A percentile compares a stretch with the other conserved stretches of the same genome.
phyloP scores from a whole-genome alignment of 1,139 yeast genomes.

The Kurtzmaniella natalensis region DNA sequence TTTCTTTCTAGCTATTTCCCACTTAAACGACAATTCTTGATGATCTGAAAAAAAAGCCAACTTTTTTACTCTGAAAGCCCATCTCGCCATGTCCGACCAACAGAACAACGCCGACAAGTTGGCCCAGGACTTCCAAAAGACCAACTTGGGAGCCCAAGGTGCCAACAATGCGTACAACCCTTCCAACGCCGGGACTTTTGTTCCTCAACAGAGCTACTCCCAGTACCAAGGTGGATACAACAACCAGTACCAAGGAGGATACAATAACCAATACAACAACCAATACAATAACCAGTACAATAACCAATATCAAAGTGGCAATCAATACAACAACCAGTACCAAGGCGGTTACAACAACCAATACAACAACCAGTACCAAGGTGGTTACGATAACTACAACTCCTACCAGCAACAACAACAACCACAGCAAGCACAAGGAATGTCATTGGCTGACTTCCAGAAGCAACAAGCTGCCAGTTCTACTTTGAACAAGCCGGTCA shows the following conservation, averaged over 20 bases:
- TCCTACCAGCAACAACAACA: constrained; percentile 20
- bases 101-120: constrained; percentile 48
- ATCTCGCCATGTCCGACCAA: constrained; percentile 40
- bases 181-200: constrained; percentile 38
- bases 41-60: too few species aligned
- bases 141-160: constrained; percentile 27
- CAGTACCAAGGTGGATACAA: constrained; percentile 23
- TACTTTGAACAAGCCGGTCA: constrained; percentile 45
- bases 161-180: constrained; percentile 31
- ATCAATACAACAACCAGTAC: constrained; percentile 17
- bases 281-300: constrained; percentile 25
- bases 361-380: constrained; percentile 17
- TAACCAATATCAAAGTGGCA: constrained; percentile 13
- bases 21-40: too few species aligned
- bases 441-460: constrained; percentile 86
- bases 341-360: constrained; percentile 16
- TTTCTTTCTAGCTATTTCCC: too few species aligned
- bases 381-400: constrained; percentile 26
- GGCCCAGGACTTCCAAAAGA: constrained; percentile 51
- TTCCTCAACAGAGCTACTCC: constrained; percentile 27
- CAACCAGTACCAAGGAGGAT: constrained; percentile 19
- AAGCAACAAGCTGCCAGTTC: constrained; percentile 53
- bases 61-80: constrained; percentile 1
- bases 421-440: constrained; percentile 50
- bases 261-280: constrained; percentile 18